A percentile compares a stretch with the other conserved stretches of the same genome.
These are phyloP conservation scores for Lactarius akahatsu DNA, from an alignment of 768 basidiomycete genomes.

Conservation along the genomic window DNA sequence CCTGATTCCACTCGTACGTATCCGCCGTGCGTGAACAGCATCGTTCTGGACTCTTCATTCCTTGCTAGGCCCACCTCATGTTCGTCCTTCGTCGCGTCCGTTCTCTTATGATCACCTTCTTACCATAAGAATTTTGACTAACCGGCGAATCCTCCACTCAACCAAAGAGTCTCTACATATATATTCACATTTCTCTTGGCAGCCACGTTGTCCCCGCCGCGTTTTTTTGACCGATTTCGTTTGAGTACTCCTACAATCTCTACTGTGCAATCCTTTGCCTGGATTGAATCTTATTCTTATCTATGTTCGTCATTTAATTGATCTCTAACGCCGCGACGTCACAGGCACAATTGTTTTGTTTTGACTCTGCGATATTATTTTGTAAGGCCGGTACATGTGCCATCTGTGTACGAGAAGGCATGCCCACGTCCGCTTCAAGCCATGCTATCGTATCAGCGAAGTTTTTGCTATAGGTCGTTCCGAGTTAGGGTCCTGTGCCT, in stretches of 20 bases:
- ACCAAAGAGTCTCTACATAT: not conserved
- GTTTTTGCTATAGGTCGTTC: conserved; percentile 15
- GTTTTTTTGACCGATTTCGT: not conserved
- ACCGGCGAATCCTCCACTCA: not conserved
- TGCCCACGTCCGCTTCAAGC: not conserved
- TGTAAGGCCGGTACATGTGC: not conserved
- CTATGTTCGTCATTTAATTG: conserved; percentile 12
- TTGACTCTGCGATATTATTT: not conserved
- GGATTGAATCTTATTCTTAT: conserved; percentile 7
- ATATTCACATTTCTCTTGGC: not conserved
- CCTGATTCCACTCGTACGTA: conserved; percentile 1
- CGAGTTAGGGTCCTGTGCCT: not conserved
- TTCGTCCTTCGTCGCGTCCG: not conserved
- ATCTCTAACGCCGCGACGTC: conserved; percentile 11
- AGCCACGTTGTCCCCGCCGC: conserved; percentile 2
- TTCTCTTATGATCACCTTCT: not conserved
- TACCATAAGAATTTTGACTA: not conserved
- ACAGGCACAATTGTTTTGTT: conserved; percentile 18
- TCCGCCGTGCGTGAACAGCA: not conserved
- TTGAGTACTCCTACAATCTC: not conserved
- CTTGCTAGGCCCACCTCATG: not conserved
- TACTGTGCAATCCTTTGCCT: not conserved
- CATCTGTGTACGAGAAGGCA: not conserved
- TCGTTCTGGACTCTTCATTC: not conserved
- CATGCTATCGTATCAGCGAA: conserved; percentile 1